A percentile compares a stretch with the other conserved stretches of the same genome.
These are phyloP conservation scores for Tylopilus plumbeoviolaceoides DNA, from an alignment of 768 basidiomycete species.

Conservation along the genomic window DNA sequence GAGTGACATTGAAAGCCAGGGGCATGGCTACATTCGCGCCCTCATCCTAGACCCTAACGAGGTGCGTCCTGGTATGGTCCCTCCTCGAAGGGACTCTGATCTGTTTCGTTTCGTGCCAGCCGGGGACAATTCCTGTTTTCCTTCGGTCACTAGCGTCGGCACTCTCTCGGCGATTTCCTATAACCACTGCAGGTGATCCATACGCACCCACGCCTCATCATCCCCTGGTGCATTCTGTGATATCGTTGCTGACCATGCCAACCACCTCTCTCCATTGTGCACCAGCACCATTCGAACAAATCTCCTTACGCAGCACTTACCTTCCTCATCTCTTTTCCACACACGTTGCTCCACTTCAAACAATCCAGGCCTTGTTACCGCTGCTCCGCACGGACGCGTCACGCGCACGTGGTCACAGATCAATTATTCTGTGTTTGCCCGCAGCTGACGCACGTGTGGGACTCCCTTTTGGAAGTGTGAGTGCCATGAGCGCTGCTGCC, in stretches of 20 bases:
- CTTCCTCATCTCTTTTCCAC: conserved; percentile 69
- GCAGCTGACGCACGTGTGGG: conserved; percentile 70
- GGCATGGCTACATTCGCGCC: conserved; percentile 75
- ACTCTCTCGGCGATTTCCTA: conserved; percentile 78
- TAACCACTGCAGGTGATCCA: conserved; percentile 76
- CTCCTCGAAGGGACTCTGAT: conserved; percentile 1
- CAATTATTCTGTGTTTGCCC: conserved; percentile 72
- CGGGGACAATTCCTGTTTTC: conserved; percentile 68
- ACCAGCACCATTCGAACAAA: conserved; percentile 65
- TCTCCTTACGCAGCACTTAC: conserved; percentile 60
- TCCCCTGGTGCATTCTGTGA: conserved; percentile 71
- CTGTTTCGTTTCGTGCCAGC: conserved; percentile 37
- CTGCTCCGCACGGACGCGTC: conserved; percentile 67
- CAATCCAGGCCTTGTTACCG: conserved; percentile 73
- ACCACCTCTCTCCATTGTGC: conserved; percentile 32
- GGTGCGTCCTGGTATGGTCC: conserved; percentile 36
- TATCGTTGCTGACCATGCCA: conserved; percentile 68
- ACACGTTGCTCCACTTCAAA: conserved; percentile 72
- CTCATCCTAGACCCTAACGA: conserved; percentile 78
- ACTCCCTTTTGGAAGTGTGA: conserved; percentile 59
- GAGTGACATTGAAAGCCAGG: conserved; percentile 55
- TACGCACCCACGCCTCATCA: conserved; percentile 61
- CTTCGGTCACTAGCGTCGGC: conserved; percentile 78
- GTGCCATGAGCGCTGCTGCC: conserved; percentile 73
- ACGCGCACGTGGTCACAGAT: conserved; percentile 38